phyloP scores from a whole-genome alignment of 169 alveolate species.

The Eimeria zaria region DNA sequence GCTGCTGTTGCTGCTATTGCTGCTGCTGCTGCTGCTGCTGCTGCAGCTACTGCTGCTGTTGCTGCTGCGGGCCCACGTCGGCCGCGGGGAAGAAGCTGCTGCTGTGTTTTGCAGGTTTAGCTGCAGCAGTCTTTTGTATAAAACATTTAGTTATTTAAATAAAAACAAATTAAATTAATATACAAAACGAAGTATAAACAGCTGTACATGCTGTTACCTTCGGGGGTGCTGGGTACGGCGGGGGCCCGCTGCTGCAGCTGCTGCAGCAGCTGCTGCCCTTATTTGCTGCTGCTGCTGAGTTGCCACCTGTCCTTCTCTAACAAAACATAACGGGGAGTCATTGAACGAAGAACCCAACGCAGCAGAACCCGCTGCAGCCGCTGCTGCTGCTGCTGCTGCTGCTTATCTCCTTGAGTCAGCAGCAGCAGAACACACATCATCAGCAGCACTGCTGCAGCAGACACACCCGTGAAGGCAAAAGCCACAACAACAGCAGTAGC shows the following conservation, averaged over 20 bases:
- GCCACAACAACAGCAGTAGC: not conserved
- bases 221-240: not conserved
- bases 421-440: not conserved
- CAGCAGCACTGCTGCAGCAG: not conserved
- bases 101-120: not conserved
- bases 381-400: not conserved
- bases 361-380: no score
- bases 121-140: not conserved
- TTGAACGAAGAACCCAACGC: not conserved
- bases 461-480: not conserved
- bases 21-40: not conserved
- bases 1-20: not conserved
- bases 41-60: not conserved
- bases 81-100: slow-evolving; percentile 1
- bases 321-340: not conserved
- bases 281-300: not conserved
- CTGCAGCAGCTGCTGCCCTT: slow-evolving; percentile 14
- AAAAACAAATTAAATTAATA: no score
- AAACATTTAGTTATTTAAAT: not conserved
- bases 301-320: not conserved
- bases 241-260: slow-evolving; percentile 14
- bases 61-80: slow-evolving; percentile 45
- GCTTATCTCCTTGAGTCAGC: not conserved
- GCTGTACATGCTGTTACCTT: not conserved
- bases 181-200: not conserved